Base-by-base conservation (phyloP, 208 protist species). In the Porcisia deanei region DNA sequence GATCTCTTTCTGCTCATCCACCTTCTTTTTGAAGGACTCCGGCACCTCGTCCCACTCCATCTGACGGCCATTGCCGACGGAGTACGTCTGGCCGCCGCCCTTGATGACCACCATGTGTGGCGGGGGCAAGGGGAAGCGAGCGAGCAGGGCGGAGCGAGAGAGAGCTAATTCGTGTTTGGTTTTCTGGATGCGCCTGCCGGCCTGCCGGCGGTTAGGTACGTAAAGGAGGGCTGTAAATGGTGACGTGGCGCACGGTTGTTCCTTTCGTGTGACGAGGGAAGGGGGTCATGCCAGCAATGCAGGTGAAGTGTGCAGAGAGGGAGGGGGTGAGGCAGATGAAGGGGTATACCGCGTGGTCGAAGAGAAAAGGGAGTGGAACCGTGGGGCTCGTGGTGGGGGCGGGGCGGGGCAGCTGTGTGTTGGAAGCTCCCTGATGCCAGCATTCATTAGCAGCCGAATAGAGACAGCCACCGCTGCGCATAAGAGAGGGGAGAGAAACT, bases 31-130 rank as follows among this genome's bases (percentile, higher is more conserved):
- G 76, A 95, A 95, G 0, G 71, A 79, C 60, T 88, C 88, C 1
- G 91, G 91, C 22, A 95, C 91, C 34, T 93, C 91, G 53, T 92
- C 88, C 89, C 91, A 95, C 59, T 89, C 79, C 81, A 95, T 87
- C 72, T 91, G 77, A n/a, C 84, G 78, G 0, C 91, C 91, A 74
- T 91, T 95, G 34, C 88, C 85, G 49, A 95, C 85, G 53, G 79
- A 66, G 74, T 95, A 95, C 55, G 91, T 88, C 81, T 84, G 70
- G 3, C 91, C 91, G n/a, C 88, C 88, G 25, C 91, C 91, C 67
- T 95, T 95, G 59, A 95, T 66, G 41, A 92, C 84, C 12, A 95
- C 91, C 91, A 95, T 95, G 10, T 3, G 9, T 9, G 12, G 7
- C 30, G 59, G 59, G 58, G 12, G 58, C 34, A 34, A 34, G 22